Evolutionary conservation across 1,284 basidiomycete genomes (phyloP).

Genomic region (Neotropicomus parvogracilis): DNA sequence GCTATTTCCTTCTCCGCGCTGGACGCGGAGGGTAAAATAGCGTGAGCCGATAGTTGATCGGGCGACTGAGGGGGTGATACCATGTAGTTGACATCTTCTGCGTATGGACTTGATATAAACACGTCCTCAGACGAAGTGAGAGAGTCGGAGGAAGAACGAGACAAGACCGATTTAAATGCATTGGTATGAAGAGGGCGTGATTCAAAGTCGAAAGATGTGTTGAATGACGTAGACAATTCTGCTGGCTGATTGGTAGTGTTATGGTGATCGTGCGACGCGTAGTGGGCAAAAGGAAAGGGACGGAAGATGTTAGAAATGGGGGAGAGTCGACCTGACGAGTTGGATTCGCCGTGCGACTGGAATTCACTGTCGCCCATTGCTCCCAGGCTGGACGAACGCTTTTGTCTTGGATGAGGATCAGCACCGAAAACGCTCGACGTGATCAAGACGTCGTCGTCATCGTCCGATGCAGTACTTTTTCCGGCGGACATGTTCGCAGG

Average conservation of each 20-base stretch:
- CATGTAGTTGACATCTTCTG: constrained; percentile 10
- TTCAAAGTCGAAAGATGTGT: constrained; percentile 29
- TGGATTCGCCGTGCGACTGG: constrained; percentile 15
- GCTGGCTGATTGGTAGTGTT: constrained; percentile 12
- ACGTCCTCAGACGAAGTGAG: constrained; percentile 37
- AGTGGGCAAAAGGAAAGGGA: constrained; percentile 12
- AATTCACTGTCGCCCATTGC: constrained; percentile 36
- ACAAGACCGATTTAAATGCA: constrained; percentile 21
- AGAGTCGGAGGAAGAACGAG: constrained; percentile 32
- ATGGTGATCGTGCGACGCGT: constrained; percentile 13
- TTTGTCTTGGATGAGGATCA: constrained; percentile 30
- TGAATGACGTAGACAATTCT: constrained; percentile 26
- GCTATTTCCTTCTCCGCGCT: constrained; percentile 59
- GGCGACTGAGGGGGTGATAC: constrained; percentile 17
- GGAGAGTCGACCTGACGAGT: constrained; percentile 23
- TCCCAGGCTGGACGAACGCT: constrained; percentile 43
- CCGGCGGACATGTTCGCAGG: constrained; percentile 14
- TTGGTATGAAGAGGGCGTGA: constrained; percentile 23
- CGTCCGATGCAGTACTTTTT: constrained; percentile 34
- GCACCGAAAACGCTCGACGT: constrained; percentile 38
- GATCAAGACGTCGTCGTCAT: constrained; percentile 57
- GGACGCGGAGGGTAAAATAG: constrained; percentile 32
- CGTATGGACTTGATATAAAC: constrained; percentile 21
- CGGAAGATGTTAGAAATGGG: constrained; percentile 25
- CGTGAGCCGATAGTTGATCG: neutral